Conservation (phyloP, 352 stramenopile genomes). For the Pythium volutum region DNA sequence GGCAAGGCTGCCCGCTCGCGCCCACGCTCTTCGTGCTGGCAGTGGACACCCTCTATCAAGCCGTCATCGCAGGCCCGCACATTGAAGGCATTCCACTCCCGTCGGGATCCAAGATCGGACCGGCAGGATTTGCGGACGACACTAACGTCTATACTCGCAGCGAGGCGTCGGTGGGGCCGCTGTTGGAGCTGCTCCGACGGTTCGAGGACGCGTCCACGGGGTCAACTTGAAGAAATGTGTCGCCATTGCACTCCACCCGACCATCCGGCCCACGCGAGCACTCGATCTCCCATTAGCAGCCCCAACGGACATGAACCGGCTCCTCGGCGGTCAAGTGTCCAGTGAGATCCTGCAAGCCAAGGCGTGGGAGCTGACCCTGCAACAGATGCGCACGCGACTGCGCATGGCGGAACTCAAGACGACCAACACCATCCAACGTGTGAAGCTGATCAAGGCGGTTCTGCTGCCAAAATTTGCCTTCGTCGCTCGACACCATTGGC, state of each 20-base stretch:
- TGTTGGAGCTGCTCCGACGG: neutral
- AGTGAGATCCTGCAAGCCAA: neutral
- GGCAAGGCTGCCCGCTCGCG: neutral
- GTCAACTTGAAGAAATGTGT: neutral
- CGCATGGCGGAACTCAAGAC: conserved; percentile 4
- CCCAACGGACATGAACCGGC: neutral
- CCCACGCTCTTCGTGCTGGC: neutral
- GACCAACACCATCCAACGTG: conserved; percentile 6
- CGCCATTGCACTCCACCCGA: neutral
- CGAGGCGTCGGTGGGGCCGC: too few relatives aligned
- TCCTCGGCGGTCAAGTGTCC: neutral
- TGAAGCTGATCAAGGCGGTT: neutral
- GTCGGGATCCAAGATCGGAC: neutral
- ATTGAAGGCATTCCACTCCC: neutral
- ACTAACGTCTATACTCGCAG: neutral
- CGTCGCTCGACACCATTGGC: conserved; percentile 2
- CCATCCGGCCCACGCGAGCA: neutral
- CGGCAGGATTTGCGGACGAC: neutral
- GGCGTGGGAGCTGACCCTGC: neutral
- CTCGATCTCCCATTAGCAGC: neutral
- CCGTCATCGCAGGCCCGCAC: neutral
- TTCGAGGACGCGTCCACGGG: neutral
- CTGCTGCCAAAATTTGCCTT: conserved; percentile 11
- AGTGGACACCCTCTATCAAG: neutral
- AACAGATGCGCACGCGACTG: conserved; percentile 4